A percentile compares a stretch with the other conserved stretches of the same genome.
These are phyloP conservation scores for Salvia rosmarinus DNA, from an alignment of 257 asterid genomes.

Conservation along the genomic window DNA sequence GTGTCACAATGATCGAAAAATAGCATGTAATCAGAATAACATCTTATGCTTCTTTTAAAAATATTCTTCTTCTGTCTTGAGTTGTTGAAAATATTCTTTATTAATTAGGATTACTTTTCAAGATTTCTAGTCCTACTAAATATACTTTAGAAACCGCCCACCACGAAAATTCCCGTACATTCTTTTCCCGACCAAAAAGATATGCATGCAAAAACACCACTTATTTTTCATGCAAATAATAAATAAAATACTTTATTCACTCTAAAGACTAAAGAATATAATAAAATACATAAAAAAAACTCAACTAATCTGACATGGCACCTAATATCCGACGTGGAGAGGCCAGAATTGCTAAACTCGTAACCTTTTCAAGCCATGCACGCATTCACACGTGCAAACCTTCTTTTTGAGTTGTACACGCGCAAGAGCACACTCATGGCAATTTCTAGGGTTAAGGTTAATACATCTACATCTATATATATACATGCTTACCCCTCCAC, in stretches of 20 bases:
- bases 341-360: background rate
- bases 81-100: too few species aligned
- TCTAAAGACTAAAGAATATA: too few species aligned
- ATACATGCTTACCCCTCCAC: background rate
- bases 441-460: constrained; percentile 16
- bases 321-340: constrained; percentile 15
- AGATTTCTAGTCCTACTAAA: background rate
- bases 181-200: constrained; percentile 17
- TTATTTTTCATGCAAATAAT: background rate
- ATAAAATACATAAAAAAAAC: background rate
- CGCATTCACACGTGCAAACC: constrained; percentile 27
- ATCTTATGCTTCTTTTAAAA: constrained; percentile 6
- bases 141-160: constrained; percentile 4
- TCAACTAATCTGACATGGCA: constrained; percentile 15
- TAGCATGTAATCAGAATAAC: background rate
- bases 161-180: background rate
- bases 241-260: background rate
- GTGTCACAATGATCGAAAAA: too few species aligned
- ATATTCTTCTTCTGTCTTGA: too few species aligned
- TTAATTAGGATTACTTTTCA: too few species aligned
- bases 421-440: constrained; percentile 16
- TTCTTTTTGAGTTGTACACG: background rate
- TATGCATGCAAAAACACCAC: background rate
- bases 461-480: background rate
- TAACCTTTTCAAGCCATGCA: constrained; percentile 1